Base-by-base conservation (phyloP, 805 yeast species). In the Yarrowia deformans region DNA sequence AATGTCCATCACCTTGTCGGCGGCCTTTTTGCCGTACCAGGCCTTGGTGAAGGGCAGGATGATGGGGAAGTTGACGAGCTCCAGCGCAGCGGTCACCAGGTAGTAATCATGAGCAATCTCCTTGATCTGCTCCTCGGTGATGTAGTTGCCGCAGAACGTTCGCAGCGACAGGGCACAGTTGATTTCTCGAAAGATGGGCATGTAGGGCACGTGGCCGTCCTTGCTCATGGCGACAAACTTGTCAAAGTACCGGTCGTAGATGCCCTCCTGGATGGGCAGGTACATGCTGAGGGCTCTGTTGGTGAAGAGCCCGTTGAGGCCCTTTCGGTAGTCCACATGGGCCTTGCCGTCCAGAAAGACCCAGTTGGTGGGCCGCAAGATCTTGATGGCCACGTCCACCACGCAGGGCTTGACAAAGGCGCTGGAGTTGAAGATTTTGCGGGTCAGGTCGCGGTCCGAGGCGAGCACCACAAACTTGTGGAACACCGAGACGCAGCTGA, bases 401-500 rank as follows among this genome's bases (percentile, higher is more conserved):
- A 95, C 97, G 82, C 99, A 95, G 7, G 99, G 99, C 79, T 93
- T 93, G 71, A 93, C 98, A 76, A 84, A 95, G 60, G 87, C 84
- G 48, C 97, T 97, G 19, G 97, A 87, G 76, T 87, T 88, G 75
- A 94, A 84, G 71, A 93, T 87, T 75, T 93, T 93, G 78, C 98
- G 87, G 39, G 97, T 90, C 71, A 93, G 82, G 74, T 93, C 97
- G 77, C 97, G 88, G 35, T 88, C 84, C 13, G 95, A 88, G 8
- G 97, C 97, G 79, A 94, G 91, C 64, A 95, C 96, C 50, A 95
- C 99, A 76, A 94, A 94, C 81, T 95, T 95, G 83, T 95, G 99
- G 85, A 95, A 95, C 71, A 95, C 95, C 1, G 98, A 93, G 60
- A 95, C 99, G 83, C 99, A 95, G 14, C 97, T 90, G 69, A 95